Conservation (phyloP, 768 basidiomycete genomes). For the Boletales sp. region DNA sequence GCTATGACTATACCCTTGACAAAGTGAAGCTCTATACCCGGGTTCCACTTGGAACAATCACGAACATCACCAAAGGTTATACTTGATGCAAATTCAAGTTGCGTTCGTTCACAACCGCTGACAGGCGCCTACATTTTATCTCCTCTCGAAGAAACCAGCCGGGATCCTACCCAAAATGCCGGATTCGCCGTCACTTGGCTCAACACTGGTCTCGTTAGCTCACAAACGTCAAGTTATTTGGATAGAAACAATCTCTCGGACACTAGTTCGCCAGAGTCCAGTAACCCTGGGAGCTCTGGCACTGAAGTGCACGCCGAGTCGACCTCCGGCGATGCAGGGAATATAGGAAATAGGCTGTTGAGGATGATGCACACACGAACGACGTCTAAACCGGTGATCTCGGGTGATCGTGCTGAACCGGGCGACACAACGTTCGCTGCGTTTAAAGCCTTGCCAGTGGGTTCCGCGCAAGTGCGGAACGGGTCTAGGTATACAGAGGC, state of each 20-base stretch:
- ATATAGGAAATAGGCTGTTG: conserved; percentile 19
- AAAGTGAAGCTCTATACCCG: conserved; percentile 90
- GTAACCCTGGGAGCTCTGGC: neutral
- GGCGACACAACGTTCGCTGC: conserved; percentile 56
- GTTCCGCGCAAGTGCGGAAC: conserved; percentile 48
- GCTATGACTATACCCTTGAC: conserved; percentile 89
- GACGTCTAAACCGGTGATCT: conserved; percentile 28
- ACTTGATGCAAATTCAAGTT: neutral
- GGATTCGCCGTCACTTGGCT: conserved; percentile 86
- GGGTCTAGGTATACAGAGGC: conserved; percentile 48
- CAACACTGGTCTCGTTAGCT: conserved; percentile 59
- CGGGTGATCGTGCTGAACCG: conserved; percentile 31
- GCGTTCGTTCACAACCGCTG: neutral
- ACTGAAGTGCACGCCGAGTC: neutral
- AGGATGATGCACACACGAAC: conserved; percentile 23
- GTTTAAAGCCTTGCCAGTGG: conserved; percentile 78
- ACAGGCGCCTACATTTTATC: conserved; percentile 94
- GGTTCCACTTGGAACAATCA: conserved; percentile 80
- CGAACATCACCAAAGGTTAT: conserved; percentile 72
- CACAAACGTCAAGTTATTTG: conserved; percentile 82
- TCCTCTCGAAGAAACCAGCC: conserved; percentile 86
- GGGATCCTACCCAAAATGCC: conserved; percentile 83
- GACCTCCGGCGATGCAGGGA: conserved; percentile 1
- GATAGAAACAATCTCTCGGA: conserved; percentile 62
- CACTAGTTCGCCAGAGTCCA: neutral